phyloP scores from a whole-genome alignment of 768 basidiomycete species.

The Kwoniella sp. region DNA sequence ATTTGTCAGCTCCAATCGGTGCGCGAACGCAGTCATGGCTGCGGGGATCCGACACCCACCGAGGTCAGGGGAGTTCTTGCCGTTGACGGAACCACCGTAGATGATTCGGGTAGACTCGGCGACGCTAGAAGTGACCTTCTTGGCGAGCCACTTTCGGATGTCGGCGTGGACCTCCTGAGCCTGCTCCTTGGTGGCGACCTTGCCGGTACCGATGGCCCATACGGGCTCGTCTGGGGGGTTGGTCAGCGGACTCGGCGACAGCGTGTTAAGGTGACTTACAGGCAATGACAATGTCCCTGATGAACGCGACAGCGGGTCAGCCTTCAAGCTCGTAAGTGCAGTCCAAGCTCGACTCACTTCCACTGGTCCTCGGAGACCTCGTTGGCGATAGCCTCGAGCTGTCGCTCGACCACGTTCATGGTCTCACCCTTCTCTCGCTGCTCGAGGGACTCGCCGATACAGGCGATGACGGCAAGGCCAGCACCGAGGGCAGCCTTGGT shows the following conservation, averaged over 20 bases:
- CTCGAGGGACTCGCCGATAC: conserved; percentile 88
- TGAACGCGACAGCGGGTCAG: too few species aligned
- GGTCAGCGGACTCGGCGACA: not conserved
- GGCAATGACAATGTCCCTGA: conserved; percentile 83
- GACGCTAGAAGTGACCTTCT: conserved; percentile 63
- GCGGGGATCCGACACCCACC: conserved; percentile 61
- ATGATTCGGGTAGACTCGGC: conserved; percentile 77
- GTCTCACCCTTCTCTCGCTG: conserved; percentile 80
- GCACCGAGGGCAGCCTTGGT: conserved; percentile 73
- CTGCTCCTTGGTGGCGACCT: conserved; percentile 78
- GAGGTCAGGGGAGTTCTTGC: conserved; percentile 80
- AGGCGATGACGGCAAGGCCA: conserved; percentile 81
- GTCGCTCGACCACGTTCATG: conserved; percentile 69
- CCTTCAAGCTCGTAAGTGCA: not conserved
- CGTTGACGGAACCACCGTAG: conserved; percentile 92
- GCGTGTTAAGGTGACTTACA: conserved; percentile 48
- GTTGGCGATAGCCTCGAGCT: conserved; percentile 61
- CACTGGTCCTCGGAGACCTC: conserved; percentile 66
- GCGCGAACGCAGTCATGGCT: not conserved
- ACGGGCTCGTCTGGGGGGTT: conserved; percentile 51
- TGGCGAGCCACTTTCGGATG: conserved; percentile 69
- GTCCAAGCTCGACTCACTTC: conserved; percentile 59
- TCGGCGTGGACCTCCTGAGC: conserved; percentile 87
- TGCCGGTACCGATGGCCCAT: conserved; percentile 98
- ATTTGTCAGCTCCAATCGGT: not conserved